phyloP scores from a whole-genome alignment of 371 early-diverging fungal genomes.

The Gilbertella persicaria region DNA sequence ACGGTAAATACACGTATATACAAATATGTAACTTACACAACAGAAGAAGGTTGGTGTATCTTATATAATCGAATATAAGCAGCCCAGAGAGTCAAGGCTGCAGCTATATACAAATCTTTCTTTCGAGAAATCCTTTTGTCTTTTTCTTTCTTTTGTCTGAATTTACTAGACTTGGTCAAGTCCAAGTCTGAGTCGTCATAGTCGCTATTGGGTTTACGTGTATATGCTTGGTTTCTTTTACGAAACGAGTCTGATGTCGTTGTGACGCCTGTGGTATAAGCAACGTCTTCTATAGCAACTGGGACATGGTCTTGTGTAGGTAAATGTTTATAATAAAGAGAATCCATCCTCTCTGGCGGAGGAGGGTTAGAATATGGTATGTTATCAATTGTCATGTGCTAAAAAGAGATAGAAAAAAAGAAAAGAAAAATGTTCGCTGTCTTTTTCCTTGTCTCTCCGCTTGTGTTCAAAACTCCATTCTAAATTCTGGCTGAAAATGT shows the following conservation, averaged over 20 bases:
- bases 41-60: slow-evolving; percentile 47
- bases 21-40: slow-evolving; percentile 37
- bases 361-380: not conserved
- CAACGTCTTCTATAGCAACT: slow-evolving; percentile 17
- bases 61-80: slow-evolving; percentile 46
- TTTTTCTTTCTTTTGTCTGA: slow-evolving; percentile 16
- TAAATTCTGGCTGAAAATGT: too few relatives aligned
- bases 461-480: too few relatives aligned
- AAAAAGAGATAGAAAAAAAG: not conserved
- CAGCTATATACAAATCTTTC: slow-evolving; percentile 37
- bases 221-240: slow-evolving; percentile 9
- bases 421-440: slow-evolving; percentile 4
- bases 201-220: slow-evolving; percentile 1
- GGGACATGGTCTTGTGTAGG: slow-evolving; percentile 21
- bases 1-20: not conserved
- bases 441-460: too few relatives aligned
- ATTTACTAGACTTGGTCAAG: slow-evolving; percentile 29
- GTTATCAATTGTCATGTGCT: slow-evolving; percentile 5
- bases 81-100: slow-evolving; percentile 42
- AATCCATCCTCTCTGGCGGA: slow-evolving; percentile 15
- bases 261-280: slow-evolving; percentile 15
- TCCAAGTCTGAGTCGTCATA: slow-evolving; percentile 25
- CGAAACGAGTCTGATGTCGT: slow-evolving; percentile 16
- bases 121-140: slow-evolving; percentile 20
- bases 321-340: slow-evolving; percentile 10